These are phyloP conservation scores for Pseudophaeomoniella oleicola DNA, from an alignment of 2,329 filamentous ascomycete species.

Conservation along the genomic window DNA sequence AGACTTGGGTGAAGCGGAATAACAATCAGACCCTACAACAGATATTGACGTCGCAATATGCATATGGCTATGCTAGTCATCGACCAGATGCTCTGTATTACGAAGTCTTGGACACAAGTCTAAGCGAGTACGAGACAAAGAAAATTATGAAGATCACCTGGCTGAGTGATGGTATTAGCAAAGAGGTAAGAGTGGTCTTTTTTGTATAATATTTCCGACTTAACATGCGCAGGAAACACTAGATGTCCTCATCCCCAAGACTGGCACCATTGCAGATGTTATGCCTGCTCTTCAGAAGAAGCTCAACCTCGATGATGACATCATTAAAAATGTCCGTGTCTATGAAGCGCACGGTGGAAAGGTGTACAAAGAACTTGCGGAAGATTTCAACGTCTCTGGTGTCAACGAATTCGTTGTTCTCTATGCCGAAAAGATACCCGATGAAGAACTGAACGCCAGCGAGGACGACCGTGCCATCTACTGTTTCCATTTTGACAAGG, in stretches of 20 bases:
- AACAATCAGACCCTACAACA: conserved; percentile 56
- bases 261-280: conserved; percentile 65
- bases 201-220: conserved; percentile 6
- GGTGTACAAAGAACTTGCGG: conserved; percentile 62
- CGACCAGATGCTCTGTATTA: conserved; percentile 72
- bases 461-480: conserved; percentile 56
- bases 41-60: conserved; percentile 65
- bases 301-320: conserved; percentile 62
- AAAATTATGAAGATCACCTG: conserved; percentile 72
- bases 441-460: conserved; percentile 48
- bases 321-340: conserved; percentile 57
- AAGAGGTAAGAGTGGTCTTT: conserved; percentile 50
- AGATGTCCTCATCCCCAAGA: conserved; percentile 79
- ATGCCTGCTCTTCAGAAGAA: conserved; percentile 66
- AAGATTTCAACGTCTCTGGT: conserved; percentile 59
- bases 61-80: conserved; percentile 54
- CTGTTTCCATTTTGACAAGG: conserved; percentile 86
- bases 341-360: conserved; percentile 75
- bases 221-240: conserved; percentile 46
- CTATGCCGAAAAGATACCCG: conserved; percentile 66
- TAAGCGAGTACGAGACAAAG: conserved; percentile 86
- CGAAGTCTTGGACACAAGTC: conserved; percentile 84
- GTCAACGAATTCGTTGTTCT: conserved; percentile 77
- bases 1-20: conserved; percentile 60
- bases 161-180: conserved; percentile 78